Conservation (phyloP, 257 asterid species). For the Lavandula angustifolia region DNA sequence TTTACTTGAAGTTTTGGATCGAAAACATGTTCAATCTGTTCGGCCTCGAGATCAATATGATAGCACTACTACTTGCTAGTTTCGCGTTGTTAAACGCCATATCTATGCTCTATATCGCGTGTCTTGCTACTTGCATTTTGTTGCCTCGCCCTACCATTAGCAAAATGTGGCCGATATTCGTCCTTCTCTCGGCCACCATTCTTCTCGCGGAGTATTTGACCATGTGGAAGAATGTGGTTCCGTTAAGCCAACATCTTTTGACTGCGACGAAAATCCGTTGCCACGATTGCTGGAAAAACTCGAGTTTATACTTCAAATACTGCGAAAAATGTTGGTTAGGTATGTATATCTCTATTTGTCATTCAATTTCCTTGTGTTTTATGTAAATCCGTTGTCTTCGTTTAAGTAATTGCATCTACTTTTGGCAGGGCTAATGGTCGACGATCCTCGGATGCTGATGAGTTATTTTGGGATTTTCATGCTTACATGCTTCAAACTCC, state of each 20-base stretch:
- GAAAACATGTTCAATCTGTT: slow-evolving; percentile 94
- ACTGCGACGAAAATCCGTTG: slow-evolving; percentile 49
- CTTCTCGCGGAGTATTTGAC: slow-evolving; percentile 80
- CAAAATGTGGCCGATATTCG: slow-evolving; percentile 83
- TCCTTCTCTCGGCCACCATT: slow-evolving; percentile 68
- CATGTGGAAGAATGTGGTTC: slow-evolving; percentile 78
- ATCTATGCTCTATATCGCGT: slow-evolving; percentile 76
- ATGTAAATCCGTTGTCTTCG: not conserved
- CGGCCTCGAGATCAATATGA: slow-evolving; percentile 98
- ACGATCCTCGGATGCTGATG: slow-evolving; percentile 91
- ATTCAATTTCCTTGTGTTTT: not conserved
- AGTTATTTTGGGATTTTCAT: slow-evolving; percentile 84
- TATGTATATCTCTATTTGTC: slow-evolving; percentile 40
- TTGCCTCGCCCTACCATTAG: slow-evolving; percentile 72
- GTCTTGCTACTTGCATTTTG: slow-evolving; percentile 82
- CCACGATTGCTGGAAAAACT: slow-evolving; percentile 92
- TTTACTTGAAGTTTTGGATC: slow-evolving; percentile 89
- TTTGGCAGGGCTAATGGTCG: slow-evolving; percentile 75
- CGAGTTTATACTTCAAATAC: slow-evolving; percentile 51
- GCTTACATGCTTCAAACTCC: slow-evolving; percentile 89
- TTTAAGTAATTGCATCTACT: not conserved
- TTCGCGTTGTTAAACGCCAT: slow-evolving; percentile 85
- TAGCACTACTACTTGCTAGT: slow-evolving; percentile 81
- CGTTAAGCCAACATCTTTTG: slow-evolving; percentile 39
- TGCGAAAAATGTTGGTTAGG: slow-evolving; percentile 95